Conservation (phyloP, 2,329 filamentous ascomycete species). For the Fusarium secorum region DNA sequence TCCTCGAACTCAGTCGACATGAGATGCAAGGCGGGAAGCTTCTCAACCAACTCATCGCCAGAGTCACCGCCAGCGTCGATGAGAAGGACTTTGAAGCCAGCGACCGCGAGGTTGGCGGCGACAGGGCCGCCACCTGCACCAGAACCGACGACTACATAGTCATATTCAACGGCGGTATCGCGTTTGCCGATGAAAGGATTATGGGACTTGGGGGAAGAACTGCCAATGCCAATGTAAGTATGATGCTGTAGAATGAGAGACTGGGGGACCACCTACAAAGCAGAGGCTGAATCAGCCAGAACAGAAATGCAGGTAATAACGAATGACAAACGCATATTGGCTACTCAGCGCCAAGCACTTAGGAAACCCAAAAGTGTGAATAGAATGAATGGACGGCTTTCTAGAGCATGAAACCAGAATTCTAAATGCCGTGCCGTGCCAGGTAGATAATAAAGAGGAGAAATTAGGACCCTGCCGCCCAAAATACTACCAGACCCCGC, state of each 20-base stretch:
- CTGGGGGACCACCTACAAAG: background rate
- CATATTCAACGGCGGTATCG: constrained; percentile 49
- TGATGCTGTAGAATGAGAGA: rapidly evolving
- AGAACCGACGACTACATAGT: constrained; percentile 67
- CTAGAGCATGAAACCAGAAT: background rate
- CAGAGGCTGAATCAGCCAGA: constrained; percentile 16
- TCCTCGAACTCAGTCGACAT: constrained; percentile 41
- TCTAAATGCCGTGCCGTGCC: background rate
- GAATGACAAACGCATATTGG: constrained; percentile 29
- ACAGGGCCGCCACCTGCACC: constrained; percentile 64
- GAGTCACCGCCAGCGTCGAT: constrained; percentile 67
- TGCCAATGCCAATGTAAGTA: background rate
- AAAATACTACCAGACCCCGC: background rate
- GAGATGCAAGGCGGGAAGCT: constrained; percentile 41
- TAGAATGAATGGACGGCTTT: background rate
- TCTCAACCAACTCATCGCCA: constrained; percentile 44
- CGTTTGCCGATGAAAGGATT: constrained; percentile 20
- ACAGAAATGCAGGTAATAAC: constrained; percentile 15
- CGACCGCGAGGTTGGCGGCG: constrained; percentile 62
- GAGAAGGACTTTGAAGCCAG: constrained; percentile 64
- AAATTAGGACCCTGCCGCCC: background rate
- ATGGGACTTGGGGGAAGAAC: background rate
- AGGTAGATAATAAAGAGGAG: background rate
- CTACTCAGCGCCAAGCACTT: background rate
- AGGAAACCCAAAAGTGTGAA: background rate